phyloP scores from a whole-genome alignment of 2,329 filamentous ascomycete species.

The Keithomyces neogunnii region DNA sequence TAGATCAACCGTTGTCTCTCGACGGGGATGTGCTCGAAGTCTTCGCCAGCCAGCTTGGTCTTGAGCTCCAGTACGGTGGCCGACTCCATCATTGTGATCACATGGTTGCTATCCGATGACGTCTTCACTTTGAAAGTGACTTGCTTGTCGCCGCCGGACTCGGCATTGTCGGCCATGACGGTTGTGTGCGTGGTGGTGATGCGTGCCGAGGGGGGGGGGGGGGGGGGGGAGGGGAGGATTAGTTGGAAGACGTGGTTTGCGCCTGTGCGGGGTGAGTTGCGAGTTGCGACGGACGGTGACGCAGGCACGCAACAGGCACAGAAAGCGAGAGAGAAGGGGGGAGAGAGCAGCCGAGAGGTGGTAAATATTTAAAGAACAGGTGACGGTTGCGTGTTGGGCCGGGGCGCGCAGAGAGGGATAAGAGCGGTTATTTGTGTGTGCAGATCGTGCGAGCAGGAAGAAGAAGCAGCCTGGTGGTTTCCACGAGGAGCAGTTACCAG shows the following conservation, averaged over 20 bases:
- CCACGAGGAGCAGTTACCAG: too few species aligned
- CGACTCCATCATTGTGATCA: slow-evolving; percentile 67
- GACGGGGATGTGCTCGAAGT: slow-evolving; percentile 78
- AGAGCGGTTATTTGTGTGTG: not conserved
- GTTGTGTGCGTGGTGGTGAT: not conserved
- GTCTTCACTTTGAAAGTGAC: slow-evolving; percentile 97
- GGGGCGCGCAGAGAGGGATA: not conserved
- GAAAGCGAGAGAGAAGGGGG: too few species aligned
- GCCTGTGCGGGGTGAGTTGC: not conserved
- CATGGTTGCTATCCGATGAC: slow-evolving; percentile 81
- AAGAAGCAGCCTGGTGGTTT: too few species aligned
- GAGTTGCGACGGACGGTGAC: too few species aligned
- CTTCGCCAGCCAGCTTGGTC: slow-evolving; percentile 69
- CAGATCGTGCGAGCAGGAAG: too few species aligned
- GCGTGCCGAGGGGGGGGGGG: not conserved
- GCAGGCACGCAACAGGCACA: too few species aligned
- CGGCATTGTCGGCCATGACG: slow-evolving; percentile 58
- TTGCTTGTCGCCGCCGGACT: slow-evolving; percentile 57
- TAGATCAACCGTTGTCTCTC: slow-evolving; percentile 95
- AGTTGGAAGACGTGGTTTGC: not conserved
- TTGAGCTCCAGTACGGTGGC: slow-evolving; percentile 82
- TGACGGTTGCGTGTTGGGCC: not conserved
- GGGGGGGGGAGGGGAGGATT: not conserved
- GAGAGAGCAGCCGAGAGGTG: not conserved
- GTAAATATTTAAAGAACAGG: not conserved